Percentiles rank a stretch among this genome's conserved stretches.
These are phyloP conservation scores for Lachnellula arida DNA, from an alignment of 2,329 filamentous ascomycete genomes.

Conservation along the genomic window DNA sequence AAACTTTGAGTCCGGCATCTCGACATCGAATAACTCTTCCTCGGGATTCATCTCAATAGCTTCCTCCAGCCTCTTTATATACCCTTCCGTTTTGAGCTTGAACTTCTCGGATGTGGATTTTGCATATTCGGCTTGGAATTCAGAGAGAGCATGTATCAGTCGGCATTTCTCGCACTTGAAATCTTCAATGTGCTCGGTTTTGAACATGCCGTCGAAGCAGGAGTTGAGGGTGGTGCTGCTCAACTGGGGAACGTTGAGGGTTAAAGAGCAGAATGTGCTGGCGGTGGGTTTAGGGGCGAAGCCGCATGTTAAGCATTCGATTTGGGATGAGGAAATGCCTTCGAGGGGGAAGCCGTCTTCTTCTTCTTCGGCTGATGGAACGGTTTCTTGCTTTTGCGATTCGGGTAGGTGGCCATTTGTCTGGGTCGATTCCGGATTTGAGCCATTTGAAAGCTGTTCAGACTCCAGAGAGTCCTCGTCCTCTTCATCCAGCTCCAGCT, in stretches of 20 bases:
- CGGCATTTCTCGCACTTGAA: slow-evolving; percentile 94
- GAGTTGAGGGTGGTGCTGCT: slow-evolving; percentile 74
- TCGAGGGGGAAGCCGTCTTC: slow-evolving; percentile 86
- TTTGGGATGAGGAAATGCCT: slow-evolving; percentile 87
- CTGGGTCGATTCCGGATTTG: neutral
- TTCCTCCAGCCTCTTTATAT: slow-evolving; percentile 60
- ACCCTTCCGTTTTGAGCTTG: slow-evolving; percentile 46
- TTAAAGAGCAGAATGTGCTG: slow-evolving; percentile 87
- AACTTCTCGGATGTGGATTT: slow-evolving; percentile 49
- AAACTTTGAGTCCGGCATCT: slow-evolving; percentile 66
- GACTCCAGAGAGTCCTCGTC: neutral
- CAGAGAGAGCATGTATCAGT: slow-evolving; percentile 69
- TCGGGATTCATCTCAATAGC: slow-evolving; percentile 82
- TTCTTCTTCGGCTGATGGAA: slow-evolving; percentile 25
- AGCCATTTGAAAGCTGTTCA: neutral
- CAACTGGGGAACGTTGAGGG: slow-evolving; percentile 82
- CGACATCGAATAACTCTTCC: slow-evolving; percentile 63
- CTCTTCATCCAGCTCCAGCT: neutral
- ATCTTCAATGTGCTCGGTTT: slow-evolving; percentile 93
- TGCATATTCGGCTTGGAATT: slow-evolving; percentile 54
- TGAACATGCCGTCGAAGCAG: slow-evolving; percentile 92
- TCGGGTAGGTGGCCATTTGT: neutral
- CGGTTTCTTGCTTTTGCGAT: slow-evolving; percentile 1
- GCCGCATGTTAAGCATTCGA: slow-evolving; percentile 84
- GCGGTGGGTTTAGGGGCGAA: slow-evolving; percentile 82